Conservation (phyloP, 2,329 filamentous ascomycete species). For the Fusarium penzigii region DNA sequence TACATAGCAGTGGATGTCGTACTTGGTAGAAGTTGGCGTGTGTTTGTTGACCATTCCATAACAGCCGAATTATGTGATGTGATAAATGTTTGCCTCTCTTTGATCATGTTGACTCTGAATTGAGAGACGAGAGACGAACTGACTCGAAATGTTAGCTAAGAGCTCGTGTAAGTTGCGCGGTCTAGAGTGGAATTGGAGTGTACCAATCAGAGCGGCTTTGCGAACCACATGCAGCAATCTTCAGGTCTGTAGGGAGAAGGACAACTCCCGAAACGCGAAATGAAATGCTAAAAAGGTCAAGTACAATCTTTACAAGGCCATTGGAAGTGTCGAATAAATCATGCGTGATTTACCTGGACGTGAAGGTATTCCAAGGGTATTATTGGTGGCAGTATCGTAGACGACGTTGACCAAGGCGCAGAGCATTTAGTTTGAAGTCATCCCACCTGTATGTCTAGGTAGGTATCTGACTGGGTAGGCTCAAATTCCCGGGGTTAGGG, state of each 20-base stretch:
- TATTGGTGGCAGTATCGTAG: background rate
- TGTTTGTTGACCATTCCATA: no score
- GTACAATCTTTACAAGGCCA: background rate
- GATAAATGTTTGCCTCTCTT: no score
- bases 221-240: background rate
- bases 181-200: background rate
- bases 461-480: no score
- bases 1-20: background rate
- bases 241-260: background rate
- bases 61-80: background rate
- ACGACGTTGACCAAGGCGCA: no score
- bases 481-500: no score
- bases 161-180: background rate
- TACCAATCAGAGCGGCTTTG: background rate
- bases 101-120: no score
- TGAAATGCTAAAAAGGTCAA: background rate
- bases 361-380: background rate
- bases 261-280: background rate
- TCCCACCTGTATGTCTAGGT: no score
- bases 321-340: background rate
- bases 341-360: background rate
- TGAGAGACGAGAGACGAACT: background rate
- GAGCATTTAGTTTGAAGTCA: no score
- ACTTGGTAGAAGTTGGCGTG: no score
- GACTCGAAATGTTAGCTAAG: background rate